Conservation (phyloP, 1,284 basidiomycete genomes). For the Cerrena zonata region DNA sequence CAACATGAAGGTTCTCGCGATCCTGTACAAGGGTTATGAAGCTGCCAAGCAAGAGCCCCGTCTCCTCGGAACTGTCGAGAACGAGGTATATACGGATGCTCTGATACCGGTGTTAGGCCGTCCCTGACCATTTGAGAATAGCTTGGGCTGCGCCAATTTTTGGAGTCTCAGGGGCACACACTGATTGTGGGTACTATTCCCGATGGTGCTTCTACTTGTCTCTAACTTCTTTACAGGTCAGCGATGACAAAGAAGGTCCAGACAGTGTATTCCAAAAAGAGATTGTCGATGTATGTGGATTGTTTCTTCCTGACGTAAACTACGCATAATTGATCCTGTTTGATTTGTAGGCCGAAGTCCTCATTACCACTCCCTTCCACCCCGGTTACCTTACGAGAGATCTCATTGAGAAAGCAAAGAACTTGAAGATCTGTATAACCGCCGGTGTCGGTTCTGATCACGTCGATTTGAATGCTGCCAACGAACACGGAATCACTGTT, state of each 20-base stretch:
- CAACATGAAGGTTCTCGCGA: constrained; percentile 43
- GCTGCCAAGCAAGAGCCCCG: constrained; percentile 78
- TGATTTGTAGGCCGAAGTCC: constrained; percentile 50
- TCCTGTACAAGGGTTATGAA: constrained; percentile 71
- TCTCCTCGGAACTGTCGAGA: constrained; percentile 86
- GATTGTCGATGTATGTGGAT: constrained; percentile 64
- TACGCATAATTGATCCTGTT: neutral
- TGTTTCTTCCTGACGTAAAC: neutral
- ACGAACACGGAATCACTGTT: constrained; percentile 74
- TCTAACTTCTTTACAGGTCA: constrained; percentile 46
- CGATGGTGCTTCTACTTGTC: constrained; percentile 4
- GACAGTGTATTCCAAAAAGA: constrained; percentile 85
- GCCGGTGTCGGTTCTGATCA: constrained; percentile 94
- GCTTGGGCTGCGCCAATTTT: constrained; percentile 71
- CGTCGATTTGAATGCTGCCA: constrained; percentile 86
- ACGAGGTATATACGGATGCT: too few relatives aligned
- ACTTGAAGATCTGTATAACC: constrained; percentile 88
- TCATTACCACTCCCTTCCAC: constrained; percentile 91
- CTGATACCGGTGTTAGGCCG: constrained; percentile 4
- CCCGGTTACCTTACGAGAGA: constrained; percentile 85
- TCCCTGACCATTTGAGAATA: constrained; percentile 26
- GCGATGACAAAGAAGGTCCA: constrained; percentile 83
- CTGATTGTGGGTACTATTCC: constrained; percentile 45
- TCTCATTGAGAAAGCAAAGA: constrained; percentile 70
- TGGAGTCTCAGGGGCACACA: constrained; percentile 75